Percentiles rank a stretch among this genome's conserved stretches.
These are phyloP conservation scores for Nephelium lappaceum DNA, from an alignment of 345 rosid genomes.

Conservation along the genomic window DNA sequence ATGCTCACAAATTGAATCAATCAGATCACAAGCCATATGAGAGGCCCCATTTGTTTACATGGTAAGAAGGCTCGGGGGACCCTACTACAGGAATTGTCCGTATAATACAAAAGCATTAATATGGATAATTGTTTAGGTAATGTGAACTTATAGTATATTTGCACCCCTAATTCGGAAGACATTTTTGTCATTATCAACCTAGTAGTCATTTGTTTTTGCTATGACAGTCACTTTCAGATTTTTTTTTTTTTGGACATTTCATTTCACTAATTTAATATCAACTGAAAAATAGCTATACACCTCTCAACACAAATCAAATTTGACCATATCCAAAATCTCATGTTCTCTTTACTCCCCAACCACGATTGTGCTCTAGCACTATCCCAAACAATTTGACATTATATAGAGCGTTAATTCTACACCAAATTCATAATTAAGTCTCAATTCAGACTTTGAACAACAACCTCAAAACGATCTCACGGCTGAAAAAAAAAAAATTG, in stretches of 20 bases:
- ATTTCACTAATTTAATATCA: neutral
- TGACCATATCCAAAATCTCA: neutral
- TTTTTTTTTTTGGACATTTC: neutral
- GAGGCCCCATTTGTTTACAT: slow-evolving; percentile 37
- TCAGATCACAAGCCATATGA: slow-evolving; percentile 28
- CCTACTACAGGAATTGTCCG: slow-evolving; percentile 7
- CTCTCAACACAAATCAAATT: neutral
- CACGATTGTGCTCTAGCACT: neutral
- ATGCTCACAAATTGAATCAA: slow-evolving; percentile 28
- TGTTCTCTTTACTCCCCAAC: neutral
- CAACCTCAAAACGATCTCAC: neutral
- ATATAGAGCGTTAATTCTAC: neutral
- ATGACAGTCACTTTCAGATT: slow-evolving; percentile 9
- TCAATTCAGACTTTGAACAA: neutral
- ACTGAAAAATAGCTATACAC: neutral
- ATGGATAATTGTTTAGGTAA: slow-evolving; percentile 7
- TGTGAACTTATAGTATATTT: neutral
- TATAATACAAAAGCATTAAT: slow-evolving; percentile 18
- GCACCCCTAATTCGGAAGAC: neutral
- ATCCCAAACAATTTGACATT: neutral
- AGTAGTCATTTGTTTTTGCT: neutral
- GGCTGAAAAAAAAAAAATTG: neutral
- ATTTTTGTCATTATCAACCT: slow-evolving; percentile 5
- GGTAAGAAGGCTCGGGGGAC: slow-evolving; percentile 25
- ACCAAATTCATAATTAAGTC: neutral